phyloP scores from a whole-genome alignment of 805 yeast genomes.

The Sugiyamaella smithiae region DNA sequence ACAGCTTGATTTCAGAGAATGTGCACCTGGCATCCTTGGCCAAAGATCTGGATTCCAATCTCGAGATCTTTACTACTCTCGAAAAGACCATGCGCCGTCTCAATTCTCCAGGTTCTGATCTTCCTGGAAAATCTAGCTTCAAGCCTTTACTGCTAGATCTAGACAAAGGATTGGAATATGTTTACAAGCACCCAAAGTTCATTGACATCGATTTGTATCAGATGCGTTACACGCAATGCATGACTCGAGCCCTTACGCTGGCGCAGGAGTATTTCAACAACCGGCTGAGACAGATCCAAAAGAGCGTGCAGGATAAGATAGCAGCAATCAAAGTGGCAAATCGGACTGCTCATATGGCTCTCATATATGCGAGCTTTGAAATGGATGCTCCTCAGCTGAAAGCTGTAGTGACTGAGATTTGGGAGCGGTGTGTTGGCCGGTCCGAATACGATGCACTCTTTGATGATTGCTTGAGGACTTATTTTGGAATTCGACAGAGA shows the following conservation, averaged over 20 bases:
- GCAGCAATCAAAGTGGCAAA: slow-evolving; percentile 29
- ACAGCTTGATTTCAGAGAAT: slow-evolving; percentile 48
- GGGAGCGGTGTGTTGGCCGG: slow-evolving; percentile 39
- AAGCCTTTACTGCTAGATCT: slow-evolving; percentile 51
- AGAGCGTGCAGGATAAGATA: slow-evolving; percentile 14
- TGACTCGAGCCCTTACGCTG: slow-evolving; percentile 75
- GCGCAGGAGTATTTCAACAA: slow-evolving; percentile 60
- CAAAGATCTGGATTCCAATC: slow-evolving; percentile 44
- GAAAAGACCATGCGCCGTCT: slow-evolving; percentile 67
- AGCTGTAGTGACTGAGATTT: slow-evolving; percentile 38
- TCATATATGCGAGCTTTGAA: slow-evolving; percentile 63
- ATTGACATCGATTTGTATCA: slow-evolving; percentile 68
- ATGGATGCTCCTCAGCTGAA: slow-evolving; percentile 41
- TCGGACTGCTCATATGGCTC: slow-evolving; percentile 55
- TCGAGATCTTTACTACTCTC: slow-evolving; percentile 64
- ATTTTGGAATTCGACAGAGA: slow-evolving; percentile 54
- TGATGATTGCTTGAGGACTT: slow-evolving; percentile 61
- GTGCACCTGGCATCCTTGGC: slow-evolving; percentile 42
- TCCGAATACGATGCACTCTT: slow-evolving; percentile 63
- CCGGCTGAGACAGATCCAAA: slow-evolving; percentile 35
- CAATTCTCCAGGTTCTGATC: slow-evolving; percentile 65
- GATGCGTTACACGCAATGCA: slow-evolving; percentile 74
- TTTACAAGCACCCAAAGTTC: slow-evolving; percentile 53
- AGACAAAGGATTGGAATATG: slow-evolving; percentile 65
- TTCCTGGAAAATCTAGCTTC: slow-evolving; percentile 61